Percentiles rank a stretch among this genome's conserved stretches.
phyloP scores from a whole-genome alignment of 495 filamentous ascomycete genomes.

The Penicillium egyptiacum region DNA sequence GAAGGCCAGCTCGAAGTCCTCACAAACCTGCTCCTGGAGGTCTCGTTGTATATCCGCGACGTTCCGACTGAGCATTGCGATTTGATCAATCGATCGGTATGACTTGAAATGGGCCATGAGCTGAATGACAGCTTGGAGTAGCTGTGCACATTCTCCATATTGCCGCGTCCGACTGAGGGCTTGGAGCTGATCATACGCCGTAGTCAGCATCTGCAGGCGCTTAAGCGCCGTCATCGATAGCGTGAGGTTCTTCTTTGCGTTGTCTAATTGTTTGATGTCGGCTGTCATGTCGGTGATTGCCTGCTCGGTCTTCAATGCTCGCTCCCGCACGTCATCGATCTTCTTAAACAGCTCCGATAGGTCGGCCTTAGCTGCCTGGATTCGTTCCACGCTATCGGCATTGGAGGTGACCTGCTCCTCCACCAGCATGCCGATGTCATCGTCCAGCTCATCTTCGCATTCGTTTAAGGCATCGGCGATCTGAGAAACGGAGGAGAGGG shows the following conservation, averaged over 20 bases:
- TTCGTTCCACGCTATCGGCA: constrained; percentile 82
- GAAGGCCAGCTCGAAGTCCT: constrained; percentile 95
- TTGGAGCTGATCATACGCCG: constrained; percentile 93
- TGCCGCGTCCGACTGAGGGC: constrained; percentile 81
- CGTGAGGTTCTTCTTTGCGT: constrained; percentile 94
- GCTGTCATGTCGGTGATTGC: constrained; percentile 98
- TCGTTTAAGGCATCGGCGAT: constrained; percentile 69
- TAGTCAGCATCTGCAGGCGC: constrained; percentile 96
- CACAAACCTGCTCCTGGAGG: constrained; percentile 92
- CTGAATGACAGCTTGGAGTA: constrained; percentile 94
- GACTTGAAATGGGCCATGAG: constrained; percentile 99
- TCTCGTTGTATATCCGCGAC: constrained; percentile 94
- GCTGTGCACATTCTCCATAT: constrained; percentile 92
- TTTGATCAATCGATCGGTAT: constrained; percentile 96
- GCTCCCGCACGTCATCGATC: constrained; percentile 89
- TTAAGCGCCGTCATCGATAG: constrained; percentile 98
- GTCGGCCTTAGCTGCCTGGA: constrained; percentile 86
- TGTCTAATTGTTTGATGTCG: constrained; percentile 96
- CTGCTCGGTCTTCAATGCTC: constrained; percentile 88
- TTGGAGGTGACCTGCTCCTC: constrained; percentile 81
- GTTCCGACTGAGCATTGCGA: constrained; percentile 87
- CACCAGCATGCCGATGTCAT: constrained; percentile 74
- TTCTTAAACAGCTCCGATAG: constrained; percentile 88
- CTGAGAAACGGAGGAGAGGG: constrained; percentile 72
- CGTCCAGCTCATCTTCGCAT: constrained; percentile 82